Percentiles rank a stretch among this genome's conserved stretches.
These are phyloP conservation scores for Gloeopeniophorella convolvens DNA, from an alignment of 768 basidiomycete genomes.

Conservation along the genomic window DNA sequence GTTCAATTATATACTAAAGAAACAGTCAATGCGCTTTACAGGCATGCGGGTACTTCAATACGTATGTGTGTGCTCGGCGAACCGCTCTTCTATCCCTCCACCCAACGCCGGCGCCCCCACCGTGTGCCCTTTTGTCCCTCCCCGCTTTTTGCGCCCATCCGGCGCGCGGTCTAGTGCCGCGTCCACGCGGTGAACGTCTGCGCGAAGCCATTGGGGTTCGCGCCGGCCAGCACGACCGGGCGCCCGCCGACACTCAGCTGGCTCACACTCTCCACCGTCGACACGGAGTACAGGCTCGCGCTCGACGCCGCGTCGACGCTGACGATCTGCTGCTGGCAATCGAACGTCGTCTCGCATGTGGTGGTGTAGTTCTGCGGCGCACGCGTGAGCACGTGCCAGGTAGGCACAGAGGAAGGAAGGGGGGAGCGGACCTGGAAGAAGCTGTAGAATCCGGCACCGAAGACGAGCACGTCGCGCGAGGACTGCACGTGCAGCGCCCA, in stretches of 20 bases:
- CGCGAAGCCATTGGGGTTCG: conserved; percentile 51
- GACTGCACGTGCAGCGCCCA: conserved; percentile 52
- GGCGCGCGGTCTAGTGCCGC: conserved; percentile 8
- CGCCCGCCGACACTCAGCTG: conserved; percentile 44
- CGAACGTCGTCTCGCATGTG: conserved; percentile 37
- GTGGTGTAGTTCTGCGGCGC: conserved; percentile 50
- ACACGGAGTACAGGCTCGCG: conserved; percentile 49
- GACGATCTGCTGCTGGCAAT: conserved; percentile 53
- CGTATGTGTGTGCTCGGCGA: too few relatives aligned
- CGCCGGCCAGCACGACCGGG: conserved; percentile 42
- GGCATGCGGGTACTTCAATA: too few relatives aligned
- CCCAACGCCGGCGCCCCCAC: too few relatives aligned
- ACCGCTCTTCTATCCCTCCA: too few relatives aligned
- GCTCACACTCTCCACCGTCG: conserved; percentile 49
- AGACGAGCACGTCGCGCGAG: conserved; percentile 54
- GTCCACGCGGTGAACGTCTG: conserved; percentile 27
- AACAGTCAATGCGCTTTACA: too few relatives aligned
- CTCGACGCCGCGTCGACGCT: conserved; percentile 45
- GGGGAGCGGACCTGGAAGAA: conserved; percentile 50
- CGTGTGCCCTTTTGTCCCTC: too few relatives aligned
- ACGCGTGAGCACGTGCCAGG: too few relatives aligned
- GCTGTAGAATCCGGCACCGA: conserved; percentile 65
- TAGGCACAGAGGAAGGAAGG: too few relatives aligned
- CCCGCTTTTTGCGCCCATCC: too few relatives aligned
- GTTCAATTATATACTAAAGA: too few relatives aligned